Evolutionary conservation across 371 early-diverging fungal genomes (phyloP), one percentile per base, ranked within the genome.

Genomic region (Chytridiales sp.): DNA sequence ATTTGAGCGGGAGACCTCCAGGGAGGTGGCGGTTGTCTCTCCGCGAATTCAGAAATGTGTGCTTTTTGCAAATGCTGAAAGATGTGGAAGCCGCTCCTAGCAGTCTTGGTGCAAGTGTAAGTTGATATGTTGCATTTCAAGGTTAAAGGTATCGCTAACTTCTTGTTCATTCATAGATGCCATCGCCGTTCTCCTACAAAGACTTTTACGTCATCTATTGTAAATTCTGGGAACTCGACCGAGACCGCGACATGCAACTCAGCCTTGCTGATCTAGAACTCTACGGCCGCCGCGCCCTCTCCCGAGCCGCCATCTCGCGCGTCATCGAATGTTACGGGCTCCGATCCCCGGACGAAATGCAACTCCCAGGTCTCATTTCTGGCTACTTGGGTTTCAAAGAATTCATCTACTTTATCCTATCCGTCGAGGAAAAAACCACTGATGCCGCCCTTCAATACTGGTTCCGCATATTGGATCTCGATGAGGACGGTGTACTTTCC

Each of bases 171-270:
- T 17, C 9, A n/a, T 58, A 82, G 83, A 81, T 79, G 4, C 79
- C 79, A 36, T 64, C 82, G 72, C 79, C 73, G n/a, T 94, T 95
- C 62, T 93, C 94, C 4, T 95, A 95, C 76, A 92, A 92, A 67
- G 92, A 95, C 63, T 95, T 93, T 63, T 95, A 94, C 71, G 95
- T 95, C 13, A 78, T 95, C 4, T 95, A 92, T 64, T 94, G 93
- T 76, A 92, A 91, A 72, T 93, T 95, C 63, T 93, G 89, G 87
- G 89, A 92, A 41, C 73, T 94, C 44, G 72, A 72, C 40, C 58
- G 68, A 4, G 72, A 72, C 29, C 62, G 66, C n/a, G 72, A 72
- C 52, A 68, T 72, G 72, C 35, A 53, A 31, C 31, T 66, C 29
- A 44, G 34, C n/a, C 36, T 64, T 4, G 44, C 39, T 19, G 53